phyloP scores from a whole-genome alignment of 139 green algal species.

The Eudorina sp. region DNA sequence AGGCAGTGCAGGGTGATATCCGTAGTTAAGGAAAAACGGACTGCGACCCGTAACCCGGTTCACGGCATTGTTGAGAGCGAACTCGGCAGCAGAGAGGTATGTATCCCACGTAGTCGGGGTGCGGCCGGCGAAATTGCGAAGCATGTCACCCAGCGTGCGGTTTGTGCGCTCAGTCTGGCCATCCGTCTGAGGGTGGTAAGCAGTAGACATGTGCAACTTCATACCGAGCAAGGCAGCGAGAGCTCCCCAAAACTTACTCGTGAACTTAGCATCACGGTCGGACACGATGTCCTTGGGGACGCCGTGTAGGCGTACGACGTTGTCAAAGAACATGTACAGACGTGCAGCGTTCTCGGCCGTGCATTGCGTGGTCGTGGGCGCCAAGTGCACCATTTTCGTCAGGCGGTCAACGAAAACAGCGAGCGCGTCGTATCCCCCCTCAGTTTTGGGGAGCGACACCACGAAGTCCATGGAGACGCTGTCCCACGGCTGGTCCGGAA shows the following conservation, averaged over 20 bases:
- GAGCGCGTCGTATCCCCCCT: slow-evolving; percentile 49
- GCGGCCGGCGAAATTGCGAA: no score
- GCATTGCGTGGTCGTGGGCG: slow-evolving; percentile 23
- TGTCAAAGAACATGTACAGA: slow-evolving; percentile 40
- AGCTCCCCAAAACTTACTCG: slow-evolving; percentile 41
- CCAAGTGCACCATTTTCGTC: slow-evolving; percentile 65
- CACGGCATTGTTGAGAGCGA: no score
- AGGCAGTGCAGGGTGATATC: no score
- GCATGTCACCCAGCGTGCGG: no score
- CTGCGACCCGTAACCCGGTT: no score
- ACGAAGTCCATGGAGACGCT: slow-evolving; percentile 5
- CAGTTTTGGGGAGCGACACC: slow-evolving; percentile 8
- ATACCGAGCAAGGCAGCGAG: no score
- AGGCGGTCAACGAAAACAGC: slow-evolving; percentile 61
- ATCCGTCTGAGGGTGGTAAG: no score
- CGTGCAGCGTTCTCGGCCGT: slow-evolving; percentile 43
- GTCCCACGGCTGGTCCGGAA: neutral
- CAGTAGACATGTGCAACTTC: no score
- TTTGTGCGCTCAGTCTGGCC: no score
- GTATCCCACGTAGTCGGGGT: no score
- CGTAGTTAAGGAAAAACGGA: no score
- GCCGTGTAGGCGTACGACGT: slow-evolving; percentile 31
- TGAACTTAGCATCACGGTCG: slow-evolving; percentile 40
- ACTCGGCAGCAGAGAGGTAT: no score
- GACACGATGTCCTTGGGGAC: slow-evolving; percentile 35